Percentiles rank a stretch among this genome's conserved stretches.
These are phyloP conservation scores for Gautieria morchelliformis DNA, from an alignment of 768 basidiomycete species.

Conservation along the genomic window DNA sequence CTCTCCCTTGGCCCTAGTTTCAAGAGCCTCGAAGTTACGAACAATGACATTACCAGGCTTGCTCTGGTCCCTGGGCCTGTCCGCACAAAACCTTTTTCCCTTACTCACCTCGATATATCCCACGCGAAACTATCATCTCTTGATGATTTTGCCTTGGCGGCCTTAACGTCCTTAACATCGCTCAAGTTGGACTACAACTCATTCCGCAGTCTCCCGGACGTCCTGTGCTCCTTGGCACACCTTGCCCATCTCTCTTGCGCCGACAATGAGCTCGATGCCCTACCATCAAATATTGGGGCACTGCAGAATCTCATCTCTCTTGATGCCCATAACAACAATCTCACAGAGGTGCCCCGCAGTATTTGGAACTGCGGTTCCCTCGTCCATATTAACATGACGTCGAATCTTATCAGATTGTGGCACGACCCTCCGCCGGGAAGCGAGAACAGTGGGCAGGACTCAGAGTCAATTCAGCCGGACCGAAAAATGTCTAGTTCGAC, in stretches of 20 bases:
- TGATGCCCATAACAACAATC: conserved; percentile 87
- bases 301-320: conserved; percentile 66
- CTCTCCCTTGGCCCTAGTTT: conserved; percentile 62
- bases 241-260: conserved; percentile 75
- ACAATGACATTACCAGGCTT: conserved; percentile 84
- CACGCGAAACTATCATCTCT: conserved; percentile 80
- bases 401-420: conserved; percentile 73
- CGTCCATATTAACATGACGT: conserved; percentile 71
- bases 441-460: not conserved
- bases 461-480: conserved; percentile 17
- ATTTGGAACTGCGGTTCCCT: conserved; percentile 82
- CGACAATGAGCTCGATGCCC: conserved; percentile 75
- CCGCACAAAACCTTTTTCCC: conserved; percentile 34
- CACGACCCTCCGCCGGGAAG: conserved; percentile 43
- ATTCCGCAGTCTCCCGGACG: conserved; percentile 76
- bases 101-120: conserved; percentile 79
- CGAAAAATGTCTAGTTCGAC: conserved; percentile 35
- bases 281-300: conserved; percentile 69
- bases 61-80: conserved; percentile 46
- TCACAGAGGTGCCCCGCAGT: conserved; percentile 61
- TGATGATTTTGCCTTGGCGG: conserved; percentile 61
- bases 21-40: conserved; percentile 60
- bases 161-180: conserved; percentile 58
- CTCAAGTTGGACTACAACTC: conserved; percentile 82
- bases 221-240: conserved; percentile 60